Base-by-base conservation (phyloP, 805 yeast genomes). In the Metschnikowia lachancei region DNA sequence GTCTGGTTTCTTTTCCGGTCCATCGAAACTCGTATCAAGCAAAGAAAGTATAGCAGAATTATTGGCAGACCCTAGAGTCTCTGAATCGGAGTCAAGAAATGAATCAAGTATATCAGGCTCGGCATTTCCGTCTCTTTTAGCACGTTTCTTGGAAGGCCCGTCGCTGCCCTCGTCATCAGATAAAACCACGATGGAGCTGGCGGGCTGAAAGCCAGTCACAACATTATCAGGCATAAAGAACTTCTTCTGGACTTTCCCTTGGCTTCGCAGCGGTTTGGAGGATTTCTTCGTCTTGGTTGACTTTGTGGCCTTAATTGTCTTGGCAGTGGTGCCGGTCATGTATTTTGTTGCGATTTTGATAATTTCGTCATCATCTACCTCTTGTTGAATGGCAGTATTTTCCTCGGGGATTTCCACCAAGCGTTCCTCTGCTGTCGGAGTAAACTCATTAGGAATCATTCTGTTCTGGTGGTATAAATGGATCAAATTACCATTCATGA, bases 201-300 rank as follows among this genome's bases (percentile, higher is more conserved):
- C 88, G 18, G 67, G 65, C 31, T 69, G 68, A 53, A 86, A 85
- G 0, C 89, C 91, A 0, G 83, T 76, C 34, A 74, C 77, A 4
- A 80, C 91, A 56, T 80, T 73, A 52, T 82, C 86, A 0, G 94
- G 94, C 87, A 85, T 81, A 61, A 81, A 82, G 52, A 85, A 85
- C 37, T 64, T 67, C 60, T 83, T 78, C 18, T 56, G 44, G 16
- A 50, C 32, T 51, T 67, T 62, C 13, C 47, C 46, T 22, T 20
- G 44, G 1, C 31, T 37, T n/a, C 30, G 36, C 11, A 20, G 10
- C 14, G 49, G 64, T 36, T 54, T 57, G 3, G 49, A 4, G 8
- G 24, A 41, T 38, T 63, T 59, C 46, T 48, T 55, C 24, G 44
- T 35, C 2, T 49, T 42, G 19, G 45, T n/a, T n/a, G n/a, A 45